Evolutionary conservation across 345 rosid genomes (phyloP), one percentile per base, ranked within the genome.

Genomic region (Eucalyptus melliodora): DNA sequence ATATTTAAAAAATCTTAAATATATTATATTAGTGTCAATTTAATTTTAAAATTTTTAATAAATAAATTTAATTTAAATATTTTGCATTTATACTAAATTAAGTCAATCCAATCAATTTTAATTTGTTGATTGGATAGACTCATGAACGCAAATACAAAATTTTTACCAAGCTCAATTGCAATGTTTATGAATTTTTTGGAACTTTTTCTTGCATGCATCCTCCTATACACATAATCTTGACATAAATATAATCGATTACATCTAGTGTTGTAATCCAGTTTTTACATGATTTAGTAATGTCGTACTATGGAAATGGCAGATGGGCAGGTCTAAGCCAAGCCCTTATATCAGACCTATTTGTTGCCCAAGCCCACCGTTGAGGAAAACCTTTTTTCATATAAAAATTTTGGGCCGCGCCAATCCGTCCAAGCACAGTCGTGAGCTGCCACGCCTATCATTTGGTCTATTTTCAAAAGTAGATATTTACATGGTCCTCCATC

Each of bases 11-110:
- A 53, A 7, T 7, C 0, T 2, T 1, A 53, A 51, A 53, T 53
- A 53, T 53, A 53, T 53, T 53, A 53, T 53, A 19, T 51, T 17
- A 53, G 0, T 53, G 0, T 7, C 0, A 1, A 7, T 7, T 19
- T 17, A 53, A 6, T 50, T 7, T 53, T 1, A 17, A 51, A 51
- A 0, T 1, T 7, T 17, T 51, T 0, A 17, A 51, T 16, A 0
- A 51, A 51, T 3, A 51, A 17, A 51, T 51, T 51, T 51, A 51
- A 1, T 17, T 17, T 3, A 53, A 53, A 17, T 2, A 53, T 53
- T 53, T 17, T 53, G 1, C 0, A 53, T 17, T 53, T 53, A 53
- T 17, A 4, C 4, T 17, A 53, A 53, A 53, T 53, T 4, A 53
- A 53, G 56, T 53, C 56, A 19, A 3, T 53, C 10, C 24, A 53